A percentile compares a stretch with the other conserved stretches of the same genome.
These are phyloP conservation scores for Leptographium flavum DNA, from an alignment of 2,329 filamentous ascomycete genomes.

Conservation along the genomic window DNA sequence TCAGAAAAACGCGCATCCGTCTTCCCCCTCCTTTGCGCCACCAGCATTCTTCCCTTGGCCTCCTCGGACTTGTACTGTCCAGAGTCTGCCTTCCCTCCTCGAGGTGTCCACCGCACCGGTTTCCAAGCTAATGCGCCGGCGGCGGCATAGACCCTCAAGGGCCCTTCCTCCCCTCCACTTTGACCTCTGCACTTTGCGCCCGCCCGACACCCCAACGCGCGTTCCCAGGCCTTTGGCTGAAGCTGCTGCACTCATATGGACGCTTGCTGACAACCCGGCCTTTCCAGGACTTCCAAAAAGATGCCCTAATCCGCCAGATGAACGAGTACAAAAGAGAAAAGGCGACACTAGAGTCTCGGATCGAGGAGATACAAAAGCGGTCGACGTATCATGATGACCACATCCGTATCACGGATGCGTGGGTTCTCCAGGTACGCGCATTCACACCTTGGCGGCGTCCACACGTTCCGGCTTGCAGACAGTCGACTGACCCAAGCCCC, in stretches of 20 bases:
- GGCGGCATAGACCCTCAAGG: constrained; percentile 10
- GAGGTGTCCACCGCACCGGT: not conserved
- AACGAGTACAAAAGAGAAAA: constrained; percentile 93
- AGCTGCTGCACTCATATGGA: not conserved
- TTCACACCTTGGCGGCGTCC: constrained; percentile 2
- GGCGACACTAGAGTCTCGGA: constrained; percentile 61
- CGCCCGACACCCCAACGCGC: constrained; percentile 7
- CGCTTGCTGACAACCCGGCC: constrained; percentile 21
- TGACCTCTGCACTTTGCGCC: constrained; percentile 7
- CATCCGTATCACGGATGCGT: constrained; percentile 75
- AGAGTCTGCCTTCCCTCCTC: not conserved
- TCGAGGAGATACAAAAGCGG: constrained; percentile 67
- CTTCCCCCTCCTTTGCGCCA: not conserved
- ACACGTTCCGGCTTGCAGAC: constrained; percentile 13
- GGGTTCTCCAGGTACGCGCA: constrained; percentile 71
- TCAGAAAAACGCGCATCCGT: not conserved
- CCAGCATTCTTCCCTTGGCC: not conserved
- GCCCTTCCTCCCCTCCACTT: constrained; percentile 11
- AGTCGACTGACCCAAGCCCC: not conserved
- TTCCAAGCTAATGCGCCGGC: constrained; percentile 8
- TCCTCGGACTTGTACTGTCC: not conserved
- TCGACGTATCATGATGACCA: constrained; percentile 83
- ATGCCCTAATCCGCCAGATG: constrained; percentile 95
- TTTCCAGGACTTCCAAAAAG: constrained; percentile 74
- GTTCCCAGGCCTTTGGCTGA: not conserved